Evolutionary conservation across 495 filamentous ascomycete genomes (phyloP), one percentile per base, ranked within the genome.

Genomic region (Xylaria palmicola): DNA sequence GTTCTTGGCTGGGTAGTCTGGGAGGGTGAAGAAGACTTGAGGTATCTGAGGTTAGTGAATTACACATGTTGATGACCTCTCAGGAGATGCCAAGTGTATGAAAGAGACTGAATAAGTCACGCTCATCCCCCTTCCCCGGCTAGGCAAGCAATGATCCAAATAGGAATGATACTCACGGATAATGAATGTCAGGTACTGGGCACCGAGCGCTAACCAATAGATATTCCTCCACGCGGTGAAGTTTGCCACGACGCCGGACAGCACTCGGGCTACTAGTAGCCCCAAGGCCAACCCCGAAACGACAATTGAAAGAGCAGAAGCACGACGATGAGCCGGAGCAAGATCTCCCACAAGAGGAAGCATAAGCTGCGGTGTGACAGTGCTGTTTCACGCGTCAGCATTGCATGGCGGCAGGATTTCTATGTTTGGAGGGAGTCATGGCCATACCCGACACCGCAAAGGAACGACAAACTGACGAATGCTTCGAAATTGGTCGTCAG

Each of bases 311-410:
- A 79, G 57, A 83, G 87, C 85, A 12, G 83, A 82, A 19, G 88
- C 88, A 3, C 88, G 84, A 39, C 83, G 81, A 37, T 84, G 68
- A 15, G 85, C 78, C 0, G 89, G 89, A 3, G 86, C 87, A 30
- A 92, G 82, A 63, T 90, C 87, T 36, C 88, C 89, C 15, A 91
- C 88, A 0, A 92, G 78, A 0, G 89, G 89, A 22, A 92, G 82
- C 87, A 92, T 89, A 26, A 90, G 77, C 75, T 92, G 88, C 2
- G 89, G 89, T 8, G 89, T 91, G 17, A 91, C 89, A 0, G 89
- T 91, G 8, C 86, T 86, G 63, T 4, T 13, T 4, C 5, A 44
- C 4, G 17, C 22, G 65, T 62, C 59, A 62, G 40, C 34, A 9
- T 17, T 37, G 12, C 24, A 53, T 13, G 13, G 32, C 43, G 8